Conservation (phyloP, 2,329 filamentous ascomycete genomes). For the Davidsoniella virescens region DNA sequence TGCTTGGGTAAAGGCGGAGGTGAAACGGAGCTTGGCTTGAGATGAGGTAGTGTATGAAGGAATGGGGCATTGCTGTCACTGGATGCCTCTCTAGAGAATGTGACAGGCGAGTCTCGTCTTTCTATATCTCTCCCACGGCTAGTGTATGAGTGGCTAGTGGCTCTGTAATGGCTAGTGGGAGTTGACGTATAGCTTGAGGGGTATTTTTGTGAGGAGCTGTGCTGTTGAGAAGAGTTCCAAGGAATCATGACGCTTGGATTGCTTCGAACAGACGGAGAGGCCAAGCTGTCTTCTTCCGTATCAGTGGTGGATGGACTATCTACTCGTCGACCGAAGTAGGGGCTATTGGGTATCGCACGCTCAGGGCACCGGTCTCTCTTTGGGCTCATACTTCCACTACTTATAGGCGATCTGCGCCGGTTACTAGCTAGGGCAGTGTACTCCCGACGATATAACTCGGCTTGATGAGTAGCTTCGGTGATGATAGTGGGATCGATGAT, state of each 20-base stretch:
- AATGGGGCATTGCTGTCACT: background rate
- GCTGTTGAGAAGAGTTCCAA: background rate
- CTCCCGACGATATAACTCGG: conserved; percentile 26
- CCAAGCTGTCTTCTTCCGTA: conserved; percentile 24
- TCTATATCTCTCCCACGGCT: background rate
- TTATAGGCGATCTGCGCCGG: conserved; percentile 2
- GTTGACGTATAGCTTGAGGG: background rate
- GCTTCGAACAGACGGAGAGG: conserved; percentile 1
- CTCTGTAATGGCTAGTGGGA: conserved; percentile 7
- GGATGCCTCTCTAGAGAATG: conserved; percentile 8
- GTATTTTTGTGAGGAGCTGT: background rate
- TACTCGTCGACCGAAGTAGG: background rate
- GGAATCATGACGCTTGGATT: background rate
- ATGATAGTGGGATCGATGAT: conserved; percentile 44
- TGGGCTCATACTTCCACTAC: conserved; percentile 3
- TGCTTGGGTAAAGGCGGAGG: background rate
- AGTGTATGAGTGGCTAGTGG: background rate
- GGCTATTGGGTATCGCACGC: conserved; percentile 3
- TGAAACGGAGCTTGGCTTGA: conserved; percentile 3
- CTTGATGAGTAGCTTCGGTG: conserved; percentile 32
- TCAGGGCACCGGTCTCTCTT: background rate
- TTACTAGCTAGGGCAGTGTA: conserved; percentile 14
- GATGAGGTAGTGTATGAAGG: background rate
- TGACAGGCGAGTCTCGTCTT: conserved; percentile 2
- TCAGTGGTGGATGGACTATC: conserved; percentile 25